Conservation (phyloP, 306 rosid genomes). For the Cyclanthera cordifolia region DNA sequence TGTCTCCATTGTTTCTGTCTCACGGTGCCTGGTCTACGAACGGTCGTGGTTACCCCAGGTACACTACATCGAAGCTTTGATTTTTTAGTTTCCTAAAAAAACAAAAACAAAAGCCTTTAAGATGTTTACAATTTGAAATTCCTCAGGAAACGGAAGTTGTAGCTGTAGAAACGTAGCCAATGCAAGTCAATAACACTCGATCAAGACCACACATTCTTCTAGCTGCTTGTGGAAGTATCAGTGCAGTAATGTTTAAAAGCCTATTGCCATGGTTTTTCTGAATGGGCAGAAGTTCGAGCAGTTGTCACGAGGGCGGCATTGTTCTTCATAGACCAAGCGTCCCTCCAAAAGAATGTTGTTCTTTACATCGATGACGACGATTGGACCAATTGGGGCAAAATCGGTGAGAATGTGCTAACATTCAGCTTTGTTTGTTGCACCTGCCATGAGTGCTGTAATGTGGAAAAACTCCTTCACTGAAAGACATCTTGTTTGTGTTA, state of each 20-base stretch:
- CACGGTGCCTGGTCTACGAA: no score
- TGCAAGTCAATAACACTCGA: constrained; percentile 15
- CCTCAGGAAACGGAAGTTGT: constrained; percentile 23
- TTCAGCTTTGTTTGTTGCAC: constrained; percentile 76
- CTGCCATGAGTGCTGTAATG: constrained; percentile 59
- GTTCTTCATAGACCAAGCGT: constrained; percentile 36
- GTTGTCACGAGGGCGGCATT: constrained; percentile 45
- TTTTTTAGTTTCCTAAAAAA: no score
- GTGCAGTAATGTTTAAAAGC: constrained; percentile 44
- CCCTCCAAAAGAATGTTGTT: constrained; percentile 31
- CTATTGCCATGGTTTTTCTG: constrained; percentile 39
- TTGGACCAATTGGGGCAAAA: constrained; percentile 44
- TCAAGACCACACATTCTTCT: constrained; percentile 70
- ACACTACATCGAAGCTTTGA: no score
- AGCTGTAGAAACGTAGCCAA: constrained; percentile 18
- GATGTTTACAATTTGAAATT: not conserved
- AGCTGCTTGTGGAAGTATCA: constrained; percentile 69
- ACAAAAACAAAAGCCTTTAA: no score
- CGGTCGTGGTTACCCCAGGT: no score
- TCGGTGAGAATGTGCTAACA: constrained; percentile 63
- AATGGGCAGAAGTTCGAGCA: constrained; percentile 70
- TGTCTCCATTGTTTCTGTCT: no score
- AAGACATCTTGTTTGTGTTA: constrained; percentile 33
- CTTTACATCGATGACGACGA: constrained; percentile 47
- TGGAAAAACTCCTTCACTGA: constrained; percentile 69